Base-by-base conservation (phyloP, 2,329 filamentous ascomycete species). In the Pseudocercospora macadamiae region DNA sequence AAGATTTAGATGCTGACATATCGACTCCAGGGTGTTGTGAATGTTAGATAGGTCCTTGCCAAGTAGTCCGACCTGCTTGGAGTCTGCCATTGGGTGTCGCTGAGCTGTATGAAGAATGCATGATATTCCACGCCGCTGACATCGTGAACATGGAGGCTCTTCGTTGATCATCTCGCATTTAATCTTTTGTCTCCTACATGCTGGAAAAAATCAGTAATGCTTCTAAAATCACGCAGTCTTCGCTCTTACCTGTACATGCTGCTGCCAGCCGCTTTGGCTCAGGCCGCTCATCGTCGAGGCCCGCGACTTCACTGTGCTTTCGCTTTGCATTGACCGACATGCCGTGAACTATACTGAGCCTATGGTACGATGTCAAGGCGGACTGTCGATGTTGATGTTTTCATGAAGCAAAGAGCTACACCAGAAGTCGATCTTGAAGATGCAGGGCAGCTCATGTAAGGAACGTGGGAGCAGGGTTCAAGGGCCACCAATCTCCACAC, bases 111-210 rank as follows among this genome's bases (percentile, higher is more conserved):
- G 82, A 51, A 82, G 72, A 26, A 82, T 73, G 64, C 81, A 83
- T 28, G 80, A 78, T 36, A 82, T 60, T 3, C 76, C 77, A 67
- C 81, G 76, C 59, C 81, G 78, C 45, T 75, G 73, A 68, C 81
- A 83, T 58, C 81, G 70, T 57, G 78, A 78, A 65, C 81, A 83
- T 14, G 76, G 74, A 25, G 79, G 75, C 25, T 81, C 79, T 26
- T 76, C 76, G 37, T 75, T 71, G 58, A 77, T 74, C 79, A 83
- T 82, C 54, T 82, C 77, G 68, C 81, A 83, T 68, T 81, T 81
- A 61, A 82, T 81, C 69, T 83, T 83, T 62, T 82, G 80, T 57
- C 80, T 79, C 60, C 81, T 78, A 66, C 81, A 83, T 62, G 81
- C 78, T 8, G 80, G n/a, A n/a, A n/a, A n/a, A n/a, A n/a, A n/a